Percentiles rank a stretch among this genome's conserved stretches.
Evolutionary conservation across 192 early-diverging fungal species (phyloP).

Genomic region (Backusella sp.): DNA sequence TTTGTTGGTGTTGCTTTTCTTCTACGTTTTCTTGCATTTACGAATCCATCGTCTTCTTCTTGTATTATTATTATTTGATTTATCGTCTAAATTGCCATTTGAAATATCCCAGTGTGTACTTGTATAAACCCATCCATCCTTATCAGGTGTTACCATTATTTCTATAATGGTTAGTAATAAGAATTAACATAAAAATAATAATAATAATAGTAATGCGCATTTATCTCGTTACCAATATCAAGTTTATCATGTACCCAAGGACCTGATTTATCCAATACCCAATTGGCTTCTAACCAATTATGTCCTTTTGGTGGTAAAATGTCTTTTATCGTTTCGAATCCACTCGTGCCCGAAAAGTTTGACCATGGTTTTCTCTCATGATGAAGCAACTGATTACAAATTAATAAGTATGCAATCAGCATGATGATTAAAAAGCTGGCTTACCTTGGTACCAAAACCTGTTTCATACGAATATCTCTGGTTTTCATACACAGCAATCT

Average conservation of each 20-base stretch:
- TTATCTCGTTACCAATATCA: conserved; percentile 23
- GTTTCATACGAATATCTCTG: conserved; percentile 30
- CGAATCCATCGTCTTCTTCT: conserved; percentile 36
- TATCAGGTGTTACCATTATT: conserved; percentile 34
- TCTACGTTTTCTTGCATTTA: conserved; percentile 5
- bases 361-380: conserved; percentile 36
- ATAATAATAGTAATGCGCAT: background rate
- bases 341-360: conserved; percentile 25
- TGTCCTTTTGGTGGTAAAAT: conserved; percentile 29
- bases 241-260: conserved; percentile 37
- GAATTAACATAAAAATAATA: background rate
- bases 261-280: conserved; percentile 33
- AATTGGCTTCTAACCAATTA: conserved; percentile 33
- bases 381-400: conserved; percentile 20
- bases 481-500: conserved; percentile 34
- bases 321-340: conserved; percentile 23
- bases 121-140: conserved; percentile 42
- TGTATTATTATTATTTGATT: conserved; percentile 21
- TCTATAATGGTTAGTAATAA: background rate
- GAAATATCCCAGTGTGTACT: conserved; percentile 31
- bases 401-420: background rate
- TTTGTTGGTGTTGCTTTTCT: background rate
- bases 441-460: conserved; percentile 32
- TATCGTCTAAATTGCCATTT: background rate
- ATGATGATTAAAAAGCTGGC: background rate